phyloP scores from a whole-genome alignment of 108 stramenopile genomes.

The Asterionellopsis glacialis region DNA sequence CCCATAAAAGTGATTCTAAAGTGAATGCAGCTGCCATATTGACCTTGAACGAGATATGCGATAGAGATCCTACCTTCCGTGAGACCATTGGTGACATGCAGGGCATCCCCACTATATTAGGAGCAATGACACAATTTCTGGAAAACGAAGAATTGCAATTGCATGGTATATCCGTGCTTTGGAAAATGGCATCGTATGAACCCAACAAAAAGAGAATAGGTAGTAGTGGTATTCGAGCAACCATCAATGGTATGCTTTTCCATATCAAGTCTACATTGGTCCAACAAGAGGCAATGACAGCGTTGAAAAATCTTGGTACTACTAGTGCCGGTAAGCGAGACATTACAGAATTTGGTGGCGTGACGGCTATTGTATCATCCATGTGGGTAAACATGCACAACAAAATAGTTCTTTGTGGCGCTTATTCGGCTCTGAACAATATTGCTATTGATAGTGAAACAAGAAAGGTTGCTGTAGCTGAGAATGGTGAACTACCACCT shows the following conservation, averaged over 20 bases:
- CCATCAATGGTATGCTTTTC: slow-evolving; percentile 21
- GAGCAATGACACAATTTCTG: too few species aligned
- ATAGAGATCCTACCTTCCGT: too few species aligned
- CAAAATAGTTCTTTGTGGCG: slow-evolving; percentile 10
- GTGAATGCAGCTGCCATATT: too few species aligned
- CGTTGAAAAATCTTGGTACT: slow-evolving; percentile 23
- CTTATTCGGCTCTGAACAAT: slow-evolving; percentile 25
- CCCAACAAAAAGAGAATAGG: too few species aligned
- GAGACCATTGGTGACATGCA: too few species aligned
- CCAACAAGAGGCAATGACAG: slow-evolving; percentile 22
- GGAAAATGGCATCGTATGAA: too few species aligned
- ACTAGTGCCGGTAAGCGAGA: slow-evolving; percentile 8
- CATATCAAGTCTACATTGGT: slow-evolving; percentile 21
- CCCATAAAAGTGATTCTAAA: too few species aligned
- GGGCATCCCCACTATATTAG: too few species aligned
- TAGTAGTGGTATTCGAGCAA: slow-evolving; percentile 8
- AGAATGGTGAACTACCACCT: slow-evolving; percentile 8
- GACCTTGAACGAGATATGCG: too few species aligned
- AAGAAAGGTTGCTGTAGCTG: slow-evolving; percentile 9
- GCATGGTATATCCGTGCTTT: too few species aligned
- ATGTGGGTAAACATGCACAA: slow-evolving; percentile 17
- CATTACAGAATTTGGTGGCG: slow-evolving; percentile 8
- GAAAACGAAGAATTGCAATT: too few species aligned
- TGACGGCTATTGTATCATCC: slow-evolving; percentile 11
- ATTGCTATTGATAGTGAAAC: slow-evolving; percentile 22